Evolutionary conservation across 2,329 filamentous ascomycete genomes (phyloP).

Genomic region (Canariomyces notabilis): DNA sequence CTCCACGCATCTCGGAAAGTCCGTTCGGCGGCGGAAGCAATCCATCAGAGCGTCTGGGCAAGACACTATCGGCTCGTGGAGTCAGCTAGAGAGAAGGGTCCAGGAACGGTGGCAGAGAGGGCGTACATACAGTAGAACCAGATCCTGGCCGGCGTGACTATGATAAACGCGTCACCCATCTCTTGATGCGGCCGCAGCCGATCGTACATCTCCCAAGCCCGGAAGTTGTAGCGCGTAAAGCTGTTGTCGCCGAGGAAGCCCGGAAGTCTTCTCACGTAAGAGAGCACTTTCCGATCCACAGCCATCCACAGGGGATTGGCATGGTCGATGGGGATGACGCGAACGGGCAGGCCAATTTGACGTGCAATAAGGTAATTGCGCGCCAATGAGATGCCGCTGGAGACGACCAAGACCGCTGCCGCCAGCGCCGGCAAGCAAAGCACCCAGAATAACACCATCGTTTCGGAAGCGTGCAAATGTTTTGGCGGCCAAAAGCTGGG

Average conservation of each 20-base stretch:
- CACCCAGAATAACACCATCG: no score
- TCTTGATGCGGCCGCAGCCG: constrained; percentile 21
- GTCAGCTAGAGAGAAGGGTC: no score
- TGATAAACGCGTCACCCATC: constrained; percentile 15
- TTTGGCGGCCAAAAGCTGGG: no score
- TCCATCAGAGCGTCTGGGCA: constrained; percentile 13
- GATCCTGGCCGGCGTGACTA: constrained; percentile 16
- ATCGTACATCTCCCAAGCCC: constrained; percentile 28
- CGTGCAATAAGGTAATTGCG: constrained; percentile 26
- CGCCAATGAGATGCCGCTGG: no score
- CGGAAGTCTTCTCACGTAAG: constrained; percentile 20
- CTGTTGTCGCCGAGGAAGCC: constrained; percentile 27
- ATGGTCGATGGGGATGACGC: constrained; percentile 30
- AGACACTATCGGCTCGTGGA: no score
- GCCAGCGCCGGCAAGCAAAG: no score
- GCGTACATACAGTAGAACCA: no score
- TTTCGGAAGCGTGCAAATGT: no score
- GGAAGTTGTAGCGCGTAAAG: constrained; percentile 31
- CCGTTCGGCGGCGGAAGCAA: constrained; percentile 10
- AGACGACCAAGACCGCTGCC: no score
- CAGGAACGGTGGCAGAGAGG: no score
- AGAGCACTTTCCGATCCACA: constrained; percentile 24
- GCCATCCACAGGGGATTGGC: constrained; percentile 31
- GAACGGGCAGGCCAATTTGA: constrained; percentile 29
- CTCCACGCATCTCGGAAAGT: constrained; percentile 18